Evolutionary conservation across 78 protist species (phyloP), one percentile per base, ranked within the genome.

Genomic region (Goniomonas avonlea): DNA sequence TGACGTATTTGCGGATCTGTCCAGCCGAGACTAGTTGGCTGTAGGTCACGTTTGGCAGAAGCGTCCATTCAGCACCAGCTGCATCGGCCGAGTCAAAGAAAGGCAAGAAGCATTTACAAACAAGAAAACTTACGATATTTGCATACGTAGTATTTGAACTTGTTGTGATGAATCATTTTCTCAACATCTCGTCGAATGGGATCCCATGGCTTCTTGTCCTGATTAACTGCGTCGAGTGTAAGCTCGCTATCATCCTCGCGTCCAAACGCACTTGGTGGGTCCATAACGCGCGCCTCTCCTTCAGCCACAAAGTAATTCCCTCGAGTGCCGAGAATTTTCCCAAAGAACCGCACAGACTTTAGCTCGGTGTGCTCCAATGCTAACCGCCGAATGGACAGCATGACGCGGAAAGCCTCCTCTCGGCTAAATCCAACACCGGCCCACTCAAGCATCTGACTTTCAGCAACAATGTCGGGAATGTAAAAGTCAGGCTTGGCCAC

Each of bases 31-130:
- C 37, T 4, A 86, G 41, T 60, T 86, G 85, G 29, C 55, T 35
- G 1, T 69, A 77, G 9, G 63, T 69, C 38, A 81, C 90, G 40
- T 81, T 59, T 3, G 85, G 85, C 7, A 86, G 84, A 1, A 32
- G 38, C 11, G 56, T 41, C 75, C 75, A 68, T 37, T 7, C 11
- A 15, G 58, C 75, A 5, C 75, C 75, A n/a, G 61, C 11, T n/a
- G n/a, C n/a, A n/a, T n/a, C n/a, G n/a, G n/a, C n/a, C n/a, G n/a
- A n/a, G n/a, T n/a, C n/a, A n/a, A n/a, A n/a, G n/a, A n/a, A n/a
- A n/a, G n/a, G n/a, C n/a, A n/a, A n/a, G n/a, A n/a, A n/a, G n/a
- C n/a, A n/a, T n/a, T n/a, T n/a, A n/a, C n/a, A n/a, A n/a, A n/a
- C n/a, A n/a, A n/a, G n/a, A n/a, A n/a, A n/a, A n/a, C n/a, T n/a